These are phyloP conservation scores for Ascosphaera aggregata DNA, from an alignment of 2,329 filamentous ascomycete genomes.

Conservation along the genomic window DNA sequence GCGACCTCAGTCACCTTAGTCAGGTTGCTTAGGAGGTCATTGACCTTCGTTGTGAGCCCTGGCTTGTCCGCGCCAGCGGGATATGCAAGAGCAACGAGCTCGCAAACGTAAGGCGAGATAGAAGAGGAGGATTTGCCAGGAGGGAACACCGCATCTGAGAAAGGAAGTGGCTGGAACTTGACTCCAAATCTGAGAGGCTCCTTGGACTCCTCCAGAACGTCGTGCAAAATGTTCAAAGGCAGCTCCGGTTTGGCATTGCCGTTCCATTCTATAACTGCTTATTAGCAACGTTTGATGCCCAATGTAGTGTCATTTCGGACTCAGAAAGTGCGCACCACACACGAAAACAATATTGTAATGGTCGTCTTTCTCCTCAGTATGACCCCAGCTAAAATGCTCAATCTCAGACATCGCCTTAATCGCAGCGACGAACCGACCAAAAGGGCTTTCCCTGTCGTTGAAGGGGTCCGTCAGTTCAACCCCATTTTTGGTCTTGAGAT, in stretches of 20 bases:
- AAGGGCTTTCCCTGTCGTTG: constrained; percentile 12
- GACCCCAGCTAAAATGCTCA: constrained; percentile 15
- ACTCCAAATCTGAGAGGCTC: constrained; percentile 2
- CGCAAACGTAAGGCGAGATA: constrained; percentile 23
- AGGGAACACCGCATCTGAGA: constrained; percentile 9
- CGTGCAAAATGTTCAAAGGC: neutral
- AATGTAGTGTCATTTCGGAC: neutral
- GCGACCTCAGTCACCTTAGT: neutral
- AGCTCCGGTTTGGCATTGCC: constrained; percentile 1
- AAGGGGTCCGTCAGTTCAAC: constrained; percentile 16
- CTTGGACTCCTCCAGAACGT: neutral
- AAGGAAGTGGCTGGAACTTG: neutral
- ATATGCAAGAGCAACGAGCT: constrained; percentile 24
- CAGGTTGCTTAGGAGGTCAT: neutral
- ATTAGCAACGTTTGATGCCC: constrained; percentile 1
- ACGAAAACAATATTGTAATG: constrained; percentile 14
- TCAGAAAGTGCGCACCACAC: constrained; percentile 11
- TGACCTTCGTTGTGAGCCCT: neutral
- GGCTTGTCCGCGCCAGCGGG: constrained; percentile 8
- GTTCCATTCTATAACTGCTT: constrained; percentile 4
- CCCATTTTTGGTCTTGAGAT: constrained; percentile 14
- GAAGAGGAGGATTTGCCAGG: constrained; percentile 9
- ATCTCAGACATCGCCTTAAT: constrained; percentile 14
- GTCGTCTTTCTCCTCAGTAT: constrained; percentile 14
- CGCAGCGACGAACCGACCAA: constrained; percentile 11